phyloP scores from a whole-genome alignment of 1,284 basidiomycete species.

The Taiwanofungus camphoratus region DNA sequence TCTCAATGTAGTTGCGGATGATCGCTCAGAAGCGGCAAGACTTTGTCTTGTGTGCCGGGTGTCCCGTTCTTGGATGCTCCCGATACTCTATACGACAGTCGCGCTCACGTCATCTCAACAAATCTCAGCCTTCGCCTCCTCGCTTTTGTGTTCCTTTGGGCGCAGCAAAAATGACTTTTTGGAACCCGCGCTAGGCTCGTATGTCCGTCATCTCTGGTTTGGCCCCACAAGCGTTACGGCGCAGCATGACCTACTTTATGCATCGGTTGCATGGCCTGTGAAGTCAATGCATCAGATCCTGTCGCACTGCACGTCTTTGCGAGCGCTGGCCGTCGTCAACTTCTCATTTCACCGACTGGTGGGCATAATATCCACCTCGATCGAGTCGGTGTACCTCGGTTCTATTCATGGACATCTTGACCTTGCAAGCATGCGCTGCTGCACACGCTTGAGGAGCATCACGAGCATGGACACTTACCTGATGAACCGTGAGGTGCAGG shows the following conservation, averaged over 20 bases:
- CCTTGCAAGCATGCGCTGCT: constrained; percentile 24
- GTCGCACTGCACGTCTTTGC: constrained; percentile 22
- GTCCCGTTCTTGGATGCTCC: constrained; percentile 27
- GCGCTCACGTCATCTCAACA: constrained; percentile 22
- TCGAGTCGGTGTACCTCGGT: constrained; percentile 29
- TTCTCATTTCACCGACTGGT: constrained; percentile 30
- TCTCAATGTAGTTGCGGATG: constrained; percentile 1
- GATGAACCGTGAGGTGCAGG: constrained; percentile 30
- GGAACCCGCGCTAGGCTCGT: constrained; percentile 12
- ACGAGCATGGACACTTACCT: constrained; percentile 31
- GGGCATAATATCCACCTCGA: constrained; percentile 27
- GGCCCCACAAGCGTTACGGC: constrained; percentile 20
- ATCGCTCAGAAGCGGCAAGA: constrained; percentile 9
- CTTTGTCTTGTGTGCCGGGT: constrained; percentile 26
- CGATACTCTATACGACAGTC: constrained; percentile 30
- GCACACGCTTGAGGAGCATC: constrained; percentile 21
- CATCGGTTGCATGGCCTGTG: constrained; percentile 29
- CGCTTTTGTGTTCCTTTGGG: constrained; percentile 10
- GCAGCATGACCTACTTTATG: constrained; percentile 28
- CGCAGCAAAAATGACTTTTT: constrained; percentile 18
- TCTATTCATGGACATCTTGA: constrained; percentile 32
- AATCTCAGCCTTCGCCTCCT: constrained; percentile 24
- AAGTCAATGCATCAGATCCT: constrained; percentile 30
- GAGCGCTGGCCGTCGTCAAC: constrained; percentile 26
- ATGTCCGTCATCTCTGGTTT: constrained; percentile 30